Evolutionary conservation across 495 filamentous ascomycete genomes (phyloP).

Genomic region (Penicillium malachiteum): DNA sequence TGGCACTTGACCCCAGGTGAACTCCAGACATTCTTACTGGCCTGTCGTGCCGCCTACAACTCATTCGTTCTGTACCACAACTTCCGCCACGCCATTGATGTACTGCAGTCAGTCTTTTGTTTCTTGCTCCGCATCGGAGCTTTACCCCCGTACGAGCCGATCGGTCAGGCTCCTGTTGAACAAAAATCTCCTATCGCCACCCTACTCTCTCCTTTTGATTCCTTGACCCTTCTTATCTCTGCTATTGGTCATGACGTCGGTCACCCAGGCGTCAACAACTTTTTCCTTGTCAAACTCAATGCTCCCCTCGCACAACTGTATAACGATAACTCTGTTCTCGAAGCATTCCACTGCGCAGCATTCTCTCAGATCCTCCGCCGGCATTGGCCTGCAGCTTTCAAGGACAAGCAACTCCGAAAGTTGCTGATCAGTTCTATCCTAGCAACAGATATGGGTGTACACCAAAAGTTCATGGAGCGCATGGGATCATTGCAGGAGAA

Average conservation of each 20-base stretch:
- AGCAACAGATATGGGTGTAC: constrained; percentile 94
- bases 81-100: constrained; percentile 95
- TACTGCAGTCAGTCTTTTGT: constrained; percentile 89
- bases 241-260: constrained; percentile 98
- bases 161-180: constrained; percentile 18
- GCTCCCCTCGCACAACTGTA: constrained; percentile 96
- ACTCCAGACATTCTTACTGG: constrained; percentile 75
- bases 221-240: constrained; percentile 83
- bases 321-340: constrained; percentile 94
- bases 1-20: constrained; percentile 81
- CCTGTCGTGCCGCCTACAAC: constrained; percentile 86
- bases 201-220: constrained; percentile 79
- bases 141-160: constrained; percentile 61
- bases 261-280: constrained; percentile 97
- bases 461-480: constrained; percentile 93
- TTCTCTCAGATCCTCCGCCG: constrained; percentile 94
- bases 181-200: constrained; percentile 63
- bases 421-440: constrained; percentile 94
- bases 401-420: constrained; percentile 71
- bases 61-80: constrained; percentile 98
- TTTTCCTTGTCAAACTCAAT: constrained; percentile 88
- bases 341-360: constrained; percentile 96
- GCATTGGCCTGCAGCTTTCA: constrained; percentile 83
- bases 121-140: constrained; percentile 83
- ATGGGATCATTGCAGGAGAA: constrained; percentile 75